Percentiles rank a stretch among this genome's conserved stretches.
Conservation (phyloP, 1,284 basidiomycete genomes). For the Sphagnurus paluster region DNA sequence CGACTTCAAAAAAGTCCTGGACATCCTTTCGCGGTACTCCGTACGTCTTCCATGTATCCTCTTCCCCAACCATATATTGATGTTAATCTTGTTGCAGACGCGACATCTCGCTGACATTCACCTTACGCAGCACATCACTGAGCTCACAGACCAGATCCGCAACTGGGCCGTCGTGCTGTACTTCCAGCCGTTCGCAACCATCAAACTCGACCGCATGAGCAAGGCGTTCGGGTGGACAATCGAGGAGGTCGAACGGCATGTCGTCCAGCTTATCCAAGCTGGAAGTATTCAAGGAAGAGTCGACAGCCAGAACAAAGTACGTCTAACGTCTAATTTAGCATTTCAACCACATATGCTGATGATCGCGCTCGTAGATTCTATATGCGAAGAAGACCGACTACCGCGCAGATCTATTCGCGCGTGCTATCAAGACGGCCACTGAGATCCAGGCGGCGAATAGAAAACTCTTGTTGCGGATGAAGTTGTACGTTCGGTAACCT, state of each 20-base stretch:
- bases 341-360: background rate
- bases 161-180: slow-evolving; percentile 80
- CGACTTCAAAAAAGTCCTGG: slow-evolving; percentile 79
- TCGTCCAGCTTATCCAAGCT: slow-evolving; percentile 72
- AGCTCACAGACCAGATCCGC: slow-evolving; percentile 62
- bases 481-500: slow-evolving; percentile 71
- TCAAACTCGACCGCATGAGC: slow-evolving; percentile 79
- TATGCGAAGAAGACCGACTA: slow-evolving; percentile 75
- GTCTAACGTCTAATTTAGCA: slow-evolving; percentile 4
- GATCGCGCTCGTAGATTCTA: slow-evolving; percentile 50
- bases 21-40: slow-evolving; percentile 70
- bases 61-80: slow-evolving; percentile 3
- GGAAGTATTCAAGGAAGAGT: slow-evolving; percentile 78
- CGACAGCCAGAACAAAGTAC: slow-evolving; percentile 78
- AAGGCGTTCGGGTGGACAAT: slow-evolving; percentile 80
- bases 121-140: slow-evolving; percentile 62
- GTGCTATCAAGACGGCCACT: slow-evolving; percentile 69
- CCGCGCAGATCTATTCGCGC: slow-evolving; percentile 70
- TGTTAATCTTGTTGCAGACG: slow-evolving; percentile 45
- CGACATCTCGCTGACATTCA: slow-evolving; percentile 78
- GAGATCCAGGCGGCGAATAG: slow-evolving; percentile 72
- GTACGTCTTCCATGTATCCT: slow-evolving; percentile 40
- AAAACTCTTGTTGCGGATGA: slow-evolving; percentile 76
- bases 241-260: slow-evolving; percentile 65
- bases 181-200: slow-evolving; percentile 81